Percentiles rank a stretch among this genome's conserved stretches.
Conservation (phyloP, 2,329 filamentous ascomycete species). For the Botrytis aclada region DNA sequence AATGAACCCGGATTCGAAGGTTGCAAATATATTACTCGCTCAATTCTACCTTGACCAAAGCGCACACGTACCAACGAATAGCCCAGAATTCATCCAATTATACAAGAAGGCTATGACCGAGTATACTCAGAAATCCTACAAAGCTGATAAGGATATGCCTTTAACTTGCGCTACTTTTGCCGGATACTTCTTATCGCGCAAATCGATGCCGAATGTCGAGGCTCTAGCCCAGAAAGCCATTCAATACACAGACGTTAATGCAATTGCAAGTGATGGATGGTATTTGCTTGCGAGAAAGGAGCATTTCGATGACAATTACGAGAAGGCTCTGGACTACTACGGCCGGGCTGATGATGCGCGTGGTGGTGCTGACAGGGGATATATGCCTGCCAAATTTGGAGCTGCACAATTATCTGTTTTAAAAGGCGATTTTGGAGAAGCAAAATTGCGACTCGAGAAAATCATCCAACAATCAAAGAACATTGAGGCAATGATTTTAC, state of each 20-base stretch:
- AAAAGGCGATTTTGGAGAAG: conserved; percentile 81
- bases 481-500: conserved; percentile 85
- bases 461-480: conserved; percentile 82
- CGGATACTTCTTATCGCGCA: conserved; percentile 81
- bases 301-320: conserved; percentile 73
- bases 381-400: conserved; percentile 91
- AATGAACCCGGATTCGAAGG: conserved; percentile 77
- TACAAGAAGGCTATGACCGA: conserved; percentile 95
- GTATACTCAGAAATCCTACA: conserved; percentile 91
- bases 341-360: conserved; percentile 85
- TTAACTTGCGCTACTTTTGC: conserved; percentile 89
- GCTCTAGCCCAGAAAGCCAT: conserved; percentile 88
- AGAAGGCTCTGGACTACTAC: conserved; percentile 82
- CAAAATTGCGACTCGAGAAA: conserved; percentile 91
- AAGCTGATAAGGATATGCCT: conserved; percentile 85
- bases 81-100: conserved; percentile 76
- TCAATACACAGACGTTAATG: conserved; percentile 92
- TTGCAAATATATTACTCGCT: conserved; percentile 85
- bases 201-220: conserved; percentile 77
- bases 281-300: conserved; percentile 90
- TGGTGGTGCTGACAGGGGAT: conserved; percentile 86
- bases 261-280: conserved; percentile 96
- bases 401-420: conserved; percentile 84
- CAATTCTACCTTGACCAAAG: conserved; percentile 87
- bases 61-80: conserved; percentile 75